Base-by-base conservation (phyloP, 352 stramenopile genomes). In the Phytopythium aichiense region DNA sequence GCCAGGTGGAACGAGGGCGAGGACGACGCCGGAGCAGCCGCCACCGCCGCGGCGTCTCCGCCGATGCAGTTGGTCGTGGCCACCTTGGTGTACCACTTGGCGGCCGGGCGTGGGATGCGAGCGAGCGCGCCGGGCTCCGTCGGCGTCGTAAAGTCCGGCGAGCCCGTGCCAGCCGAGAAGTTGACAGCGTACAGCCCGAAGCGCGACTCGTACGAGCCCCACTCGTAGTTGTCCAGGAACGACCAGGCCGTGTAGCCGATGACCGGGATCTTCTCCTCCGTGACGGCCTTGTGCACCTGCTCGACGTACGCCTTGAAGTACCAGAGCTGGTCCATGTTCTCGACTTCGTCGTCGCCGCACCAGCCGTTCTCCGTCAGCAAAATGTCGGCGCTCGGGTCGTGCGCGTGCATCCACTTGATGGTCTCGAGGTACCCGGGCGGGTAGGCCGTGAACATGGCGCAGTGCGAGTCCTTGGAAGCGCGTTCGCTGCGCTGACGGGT, bases 181-280 rank as follows among this genome's bases (percentile, higher is more conserved):
- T 90, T 76, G 45, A 89, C 77, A 65, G 85, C 84, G 65, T 76
- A 90, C 40, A 89, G 68, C 7, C 80, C 80, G 53, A 88, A 89
- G 37, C 77, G 77, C 22, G 77, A 74, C 31, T 72, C 69, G 63
- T 78, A 89, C 45, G 76, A 87, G 5, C 92, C 76, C 96, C 96
- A 99, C 68, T 99, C 94, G 71, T 97, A 98, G 65, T 98, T 98
- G 68, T 98, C 94, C 53, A 98, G 67, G 31, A 98, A 78, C 35
- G 76, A 92, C 94, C 93, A 98, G 7, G 87, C 89, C 72, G 95
- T 98, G 71, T 98, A 98, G 9, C 89, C 92, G 56, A 84, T 77
- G 37, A 98, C 65, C 25, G 76, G 74, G 54, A 91, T 86, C 20
- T 77, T 69, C 15, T 82, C 63, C 31, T 84, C 65, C 4, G 62